Percentiles rank a stretch among this genome's conserved stretches.
phyloP scores from a whole-genome alignment of 495 filamentous ascomycete species.

The Penicillium arizonense region DNA sequence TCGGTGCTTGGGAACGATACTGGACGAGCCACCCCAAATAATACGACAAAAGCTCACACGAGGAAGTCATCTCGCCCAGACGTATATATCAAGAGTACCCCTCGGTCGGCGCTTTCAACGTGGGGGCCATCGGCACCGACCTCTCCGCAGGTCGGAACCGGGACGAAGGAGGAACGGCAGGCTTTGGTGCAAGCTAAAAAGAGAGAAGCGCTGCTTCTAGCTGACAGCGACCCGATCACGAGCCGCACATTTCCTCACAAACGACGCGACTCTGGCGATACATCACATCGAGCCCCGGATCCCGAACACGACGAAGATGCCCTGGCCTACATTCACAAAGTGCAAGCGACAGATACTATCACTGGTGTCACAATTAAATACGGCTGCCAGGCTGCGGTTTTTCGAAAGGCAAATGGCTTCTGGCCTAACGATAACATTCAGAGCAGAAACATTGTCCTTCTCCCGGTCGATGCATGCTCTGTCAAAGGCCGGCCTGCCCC shows the following conservation, averaged over 20 bases:
- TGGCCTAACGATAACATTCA: constrained; percentile 93
- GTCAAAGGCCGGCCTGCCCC: constrained; percentile 65
- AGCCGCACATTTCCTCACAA: constrained; percentile 52
- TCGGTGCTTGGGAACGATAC: constrained; percentile 50
- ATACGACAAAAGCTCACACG: constrained; percentile 26
- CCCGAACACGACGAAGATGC: constrained; percentile 65
- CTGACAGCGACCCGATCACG: constrained; percentile 48
- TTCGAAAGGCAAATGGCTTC: constrained; percentile 85
- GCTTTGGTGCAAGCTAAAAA: constrained; percentile 61
- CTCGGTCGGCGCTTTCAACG: constrained; percentile 35
- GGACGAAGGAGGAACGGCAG: constrained; percentile 56
- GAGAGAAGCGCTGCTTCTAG: constrained; percentile 56
- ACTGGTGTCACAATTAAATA: constrained; percentile 89
- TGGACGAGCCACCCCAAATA: constrained; percentile 31
- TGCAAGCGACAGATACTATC: constrained; percentile 77
- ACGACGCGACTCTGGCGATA: constrained; percentile 58
- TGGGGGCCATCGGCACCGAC: constrained; percentile 55
- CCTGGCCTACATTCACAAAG: constrained; percentile 87
- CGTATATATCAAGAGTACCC: constrained; percentile 36
- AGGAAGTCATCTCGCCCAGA: constrained; percentile 48
- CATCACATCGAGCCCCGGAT: constrained; percentile 33
- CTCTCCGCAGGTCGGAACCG: constrained; percentile 47
- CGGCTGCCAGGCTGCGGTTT: constrained; percentile 73
- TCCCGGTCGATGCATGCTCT: constrained; percentile 88
- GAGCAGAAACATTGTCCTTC: constrained; percentile 70